phyloP scores from a whole-genome alignment of 2,329 filamentous ascomycete species.

The Ophiocordyceps camponoti-floridani region DNA sequence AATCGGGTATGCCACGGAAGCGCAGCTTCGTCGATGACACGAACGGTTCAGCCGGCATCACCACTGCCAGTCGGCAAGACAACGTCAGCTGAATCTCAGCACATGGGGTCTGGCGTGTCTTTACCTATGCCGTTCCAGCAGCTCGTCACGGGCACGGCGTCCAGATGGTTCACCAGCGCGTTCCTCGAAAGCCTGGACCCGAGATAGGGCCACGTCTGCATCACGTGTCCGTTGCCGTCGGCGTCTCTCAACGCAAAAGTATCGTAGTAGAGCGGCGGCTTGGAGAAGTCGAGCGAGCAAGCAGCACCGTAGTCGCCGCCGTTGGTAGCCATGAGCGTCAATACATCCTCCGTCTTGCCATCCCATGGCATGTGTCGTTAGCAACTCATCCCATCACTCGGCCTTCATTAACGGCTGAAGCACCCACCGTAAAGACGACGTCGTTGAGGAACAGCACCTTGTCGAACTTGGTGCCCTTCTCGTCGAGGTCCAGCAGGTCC shows the following conservation, averaged over 20 bases:
- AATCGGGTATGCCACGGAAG: constrained; percentile 49
- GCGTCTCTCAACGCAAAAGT: constrained; percentile 43
- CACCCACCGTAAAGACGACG: constrained; percentile 36
- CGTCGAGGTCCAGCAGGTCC: constrained; percentile 33
- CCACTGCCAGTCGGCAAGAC: constrained; percentile 10
- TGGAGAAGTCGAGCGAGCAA: constrained; percentile 41
- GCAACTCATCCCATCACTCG: constrained; percentile 5
- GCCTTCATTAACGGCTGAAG: too few species aligned
- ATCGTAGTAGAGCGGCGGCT: constrained; percentile 38
- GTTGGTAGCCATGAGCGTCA: constrained; percentile 36
- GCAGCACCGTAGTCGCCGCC: constrained; percentile 41
- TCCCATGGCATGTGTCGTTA: background rate
- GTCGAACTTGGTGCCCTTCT: constrained; percentile 33
- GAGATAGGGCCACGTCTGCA: constrained; percentile 43
- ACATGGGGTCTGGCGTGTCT: background rate
- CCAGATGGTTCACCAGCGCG: constrained; percentile 28
- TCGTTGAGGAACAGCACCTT: constrained; percentile 46
- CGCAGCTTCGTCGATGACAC: constrained; percentile 25
- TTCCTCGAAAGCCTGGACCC: constrained; percentile 28
- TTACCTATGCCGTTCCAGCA: constrained; percentile 27
- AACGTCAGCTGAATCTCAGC: background rate
- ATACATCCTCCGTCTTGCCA: constrained; percentile 31
- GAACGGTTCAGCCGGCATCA: constrained; percentile 37
- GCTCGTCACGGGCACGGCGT: constrained; percentile 25
- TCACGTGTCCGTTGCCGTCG: constrained; percentile 29